A percentile compares a stretch with the other conserved stretches of the same genome.
Conservation (phyloP, 169 alveolate genomes). For the Perkinsus chesapeaki region DNA sequence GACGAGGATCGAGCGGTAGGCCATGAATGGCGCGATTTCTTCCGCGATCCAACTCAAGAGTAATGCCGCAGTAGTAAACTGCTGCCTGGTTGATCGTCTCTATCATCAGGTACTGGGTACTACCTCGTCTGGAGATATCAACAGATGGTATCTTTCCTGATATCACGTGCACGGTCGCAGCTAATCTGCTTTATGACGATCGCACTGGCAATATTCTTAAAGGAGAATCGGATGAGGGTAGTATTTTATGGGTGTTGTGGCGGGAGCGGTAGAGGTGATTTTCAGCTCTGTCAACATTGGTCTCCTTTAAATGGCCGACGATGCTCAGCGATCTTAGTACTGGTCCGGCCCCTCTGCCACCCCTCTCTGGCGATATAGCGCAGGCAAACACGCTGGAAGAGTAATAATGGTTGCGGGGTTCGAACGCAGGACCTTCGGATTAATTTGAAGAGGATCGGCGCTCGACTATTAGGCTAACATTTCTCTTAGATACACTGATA, state of each 20-base stretch:
- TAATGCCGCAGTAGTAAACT: neutral
- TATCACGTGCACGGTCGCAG: neutral
- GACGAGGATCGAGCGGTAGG: neutral
- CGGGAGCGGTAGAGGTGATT: neutral
- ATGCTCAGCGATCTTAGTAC: neutral
- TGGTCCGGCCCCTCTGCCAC: neutral
- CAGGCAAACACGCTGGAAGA: neutral
- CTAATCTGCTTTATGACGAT: neutral
- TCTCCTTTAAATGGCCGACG: neutral
- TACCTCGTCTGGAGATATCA: neutral
- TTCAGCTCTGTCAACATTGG: neutral
- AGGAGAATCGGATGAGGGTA: neutral
- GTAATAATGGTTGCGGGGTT: neutral
- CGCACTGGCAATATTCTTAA: neutral
- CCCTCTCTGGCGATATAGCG: neutral
- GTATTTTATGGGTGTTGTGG: neutral
- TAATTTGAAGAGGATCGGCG: neutral
- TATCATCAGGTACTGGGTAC: neutral
- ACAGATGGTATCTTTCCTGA: neutral
- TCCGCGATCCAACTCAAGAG: neutral
- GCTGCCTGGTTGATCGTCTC: neutral
- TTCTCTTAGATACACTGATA: neutral
- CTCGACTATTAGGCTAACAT: neutral
- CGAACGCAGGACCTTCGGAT: neutral
- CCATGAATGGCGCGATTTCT: neutral